Percentiles rank a stretch among this genome's conserved stretches.
Conservation (phyloP, 345 rosid species). For the Syzygium grande region DNA sequence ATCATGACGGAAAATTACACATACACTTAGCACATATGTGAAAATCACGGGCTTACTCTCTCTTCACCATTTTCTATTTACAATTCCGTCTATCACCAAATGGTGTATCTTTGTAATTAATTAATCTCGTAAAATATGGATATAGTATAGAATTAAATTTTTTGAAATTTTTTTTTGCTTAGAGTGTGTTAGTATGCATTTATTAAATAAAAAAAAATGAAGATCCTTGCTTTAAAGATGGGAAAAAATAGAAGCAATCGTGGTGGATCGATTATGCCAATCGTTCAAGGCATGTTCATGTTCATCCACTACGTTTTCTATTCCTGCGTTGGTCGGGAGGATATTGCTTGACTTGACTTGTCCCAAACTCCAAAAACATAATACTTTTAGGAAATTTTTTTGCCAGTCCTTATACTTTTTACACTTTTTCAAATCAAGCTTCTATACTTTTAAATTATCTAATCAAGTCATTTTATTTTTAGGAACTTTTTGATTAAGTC, state of each 20-base stretch:
- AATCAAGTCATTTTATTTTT: neutral
- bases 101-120: neutral
- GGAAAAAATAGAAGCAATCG: neutral
- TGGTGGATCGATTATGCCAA: neutral
- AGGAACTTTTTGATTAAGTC: neutral
- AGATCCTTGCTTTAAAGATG: neutral
- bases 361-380: neutral
- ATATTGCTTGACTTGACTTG: neutral
- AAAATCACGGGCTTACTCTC: neutral
- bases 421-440: too few relatives aligned
- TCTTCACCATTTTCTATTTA: neutral
- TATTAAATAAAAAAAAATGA: neutral
- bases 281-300: neutral
- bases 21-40: too few relatives aligned
- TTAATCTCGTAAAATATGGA: neutral
- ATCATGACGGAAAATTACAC: neutral
- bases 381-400: neutral
- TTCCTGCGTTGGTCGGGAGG: neutral
- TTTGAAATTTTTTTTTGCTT: neutral
- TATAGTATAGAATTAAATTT: neutral
- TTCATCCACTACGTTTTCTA: neutral
- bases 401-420: neutral
- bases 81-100: neutral
- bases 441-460: too few relatives aligned
- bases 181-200: neutral